These are phyloP conservation scores for Fomitopsis palustris DNA, from an alignment of 1,284 basidiomycete species.

Conservation along the genomic window DNA sequence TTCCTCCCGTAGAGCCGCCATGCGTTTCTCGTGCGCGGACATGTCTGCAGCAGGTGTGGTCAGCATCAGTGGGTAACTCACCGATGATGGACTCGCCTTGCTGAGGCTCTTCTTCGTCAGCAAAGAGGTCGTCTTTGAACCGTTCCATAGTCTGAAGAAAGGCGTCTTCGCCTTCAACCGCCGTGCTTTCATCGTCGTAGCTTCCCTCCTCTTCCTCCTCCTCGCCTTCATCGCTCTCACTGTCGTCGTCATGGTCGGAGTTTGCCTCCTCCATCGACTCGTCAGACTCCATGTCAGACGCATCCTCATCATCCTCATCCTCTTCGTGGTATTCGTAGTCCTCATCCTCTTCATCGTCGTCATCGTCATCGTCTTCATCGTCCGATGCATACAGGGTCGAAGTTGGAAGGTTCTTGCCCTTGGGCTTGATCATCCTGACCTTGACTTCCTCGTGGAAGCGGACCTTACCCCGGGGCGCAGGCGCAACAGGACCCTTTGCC, in stretches of 20 bases:
- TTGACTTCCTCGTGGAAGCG: constrained; percentile 81
- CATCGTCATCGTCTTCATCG: constrained; percentile 32
- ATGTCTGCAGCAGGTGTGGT: constrained; percentile 15
- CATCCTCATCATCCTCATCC: constrained; percentile 4
- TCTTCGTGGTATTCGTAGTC: constrained; percentile 26
- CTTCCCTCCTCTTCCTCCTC: constrained; percentile 20
- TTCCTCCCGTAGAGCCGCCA: constrained; percentile 57
- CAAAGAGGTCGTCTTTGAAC: constrained; percentile 66
- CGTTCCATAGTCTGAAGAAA: constrained; percentile 49
- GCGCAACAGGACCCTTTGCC: background rate
- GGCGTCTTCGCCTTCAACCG: constrained; percentile 27
- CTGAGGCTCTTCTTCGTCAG: constrained; percentile 49
- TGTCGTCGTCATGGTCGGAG: background rate
- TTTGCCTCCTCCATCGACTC: background rate
- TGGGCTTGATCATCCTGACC: constrained; percentile 73
- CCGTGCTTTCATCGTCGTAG: constrained; percentile 23
- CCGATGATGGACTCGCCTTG: constrained; percentile 31
- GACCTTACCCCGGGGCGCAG: constrained; percentile 41
- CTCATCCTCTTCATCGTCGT: constrained; percentile 27
- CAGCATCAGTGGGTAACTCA: background rate
- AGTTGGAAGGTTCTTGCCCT: constrained; percentile 56
- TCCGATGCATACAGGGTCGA: constrained; percentile 34
- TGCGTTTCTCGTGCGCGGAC: constrained; percentile 64
- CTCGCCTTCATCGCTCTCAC: constrained; percentile 21
- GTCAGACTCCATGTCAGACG: constrained; percentile 12